phyloP scores from a whole-genome alignment of 2,329 filamentous ascomycete genomes.

The Claviceps africana region DNA sequence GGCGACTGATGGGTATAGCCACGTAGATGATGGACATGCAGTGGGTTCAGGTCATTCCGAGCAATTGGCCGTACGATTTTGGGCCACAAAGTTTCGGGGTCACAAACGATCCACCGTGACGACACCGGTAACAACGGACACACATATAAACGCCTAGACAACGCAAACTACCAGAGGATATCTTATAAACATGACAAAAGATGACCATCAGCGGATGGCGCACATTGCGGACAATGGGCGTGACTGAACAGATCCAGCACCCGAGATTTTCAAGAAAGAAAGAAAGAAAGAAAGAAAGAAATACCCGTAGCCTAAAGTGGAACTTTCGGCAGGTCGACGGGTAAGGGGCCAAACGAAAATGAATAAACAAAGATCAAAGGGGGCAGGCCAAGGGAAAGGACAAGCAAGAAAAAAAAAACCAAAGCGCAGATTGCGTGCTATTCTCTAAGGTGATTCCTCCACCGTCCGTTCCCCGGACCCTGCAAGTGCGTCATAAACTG shows the following conservation, averaged over 20 bases:
- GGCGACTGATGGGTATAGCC: no score
- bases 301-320: no score
- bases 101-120: no score
- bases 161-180: background rate
- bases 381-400: no score
- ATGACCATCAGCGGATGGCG: background rate
- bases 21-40: no score
- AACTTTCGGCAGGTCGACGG: no score
- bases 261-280: background rate
- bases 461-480: slow-evolving; percentile 16
- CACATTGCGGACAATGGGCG: background rate
- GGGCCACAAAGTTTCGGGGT: no score
- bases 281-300: background rate
- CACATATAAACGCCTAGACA: background rate
- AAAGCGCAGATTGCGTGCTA: slow-evolving; percentile 1
- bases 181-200: background rate
- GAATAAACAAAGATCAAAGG: no score
- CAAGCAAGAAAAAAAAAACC: background rate
- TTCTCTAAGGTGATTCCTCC: slow-evolving; percentile 28
- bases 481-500: slow-evolving; percentile 25
- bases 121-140: no score
- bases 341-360: no score
- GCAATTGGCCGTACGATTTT: no score
- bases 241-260: background rate
- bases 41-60: no score